A percentile compares a stretch with the other conserved stretches of the same genome.
These are phyloP conservation scores for Umbelopsis sp. DNA, from an alignment of 371 early-diverging fungal species.

Conservation along the genomic window DNA sequence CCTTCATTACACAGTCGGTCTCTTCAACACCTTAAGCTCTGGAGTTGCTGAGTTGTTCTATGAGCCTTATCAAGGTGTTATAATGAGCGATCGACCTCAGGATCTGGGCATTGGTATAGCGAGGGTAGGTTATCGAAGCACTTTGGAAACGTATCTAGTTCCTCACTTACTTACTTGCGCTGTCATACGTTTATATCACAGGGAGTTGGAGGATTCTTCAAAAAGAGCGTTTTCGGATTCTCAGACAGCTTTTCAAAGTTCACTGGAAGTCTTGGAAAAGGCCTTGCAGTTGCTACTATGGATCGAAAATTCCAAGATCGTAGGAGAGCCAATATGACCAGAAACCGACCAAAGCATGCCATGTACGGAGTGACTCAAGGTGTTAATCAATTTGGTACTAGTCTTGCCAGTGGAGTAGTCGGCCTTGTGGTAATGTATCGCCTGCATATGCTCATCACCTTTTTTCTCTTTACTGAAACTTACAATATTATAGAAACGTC, in stretches of 20 bases:
- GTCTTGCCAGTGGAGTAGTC: constrained; percentile 87
- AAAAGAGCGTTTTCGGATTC: constrained; percentile 96
- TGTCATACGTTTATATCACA: constrained; percentile 21
- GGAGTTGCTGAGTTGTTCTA: constrained; percentile 97
- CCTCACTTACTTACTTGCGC: not conserved
- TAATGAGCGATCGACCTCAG: constrained; percentile 94
- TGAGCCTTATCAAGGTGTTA: constrained; percentile 96
- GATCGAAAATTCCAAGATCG: constrained; percentile 91
- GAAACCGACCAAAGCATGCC: constrained; percentile 94
- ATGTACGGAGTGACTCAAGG: constrained; percentile 91
- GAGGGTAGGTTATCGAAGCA: constrained; percentile 49
- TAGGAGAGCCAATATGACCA: constrained; percentile 74
- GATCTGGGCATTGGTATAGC: constrained; percentile 95
- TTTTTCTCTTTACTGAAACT: too few relatives aligned
- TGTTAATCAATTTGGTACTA: constrained; percentile 82
- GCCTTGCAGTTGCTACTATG: constrained; percentile 93
- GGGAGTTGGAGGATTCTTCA: constrained; percentile 90
- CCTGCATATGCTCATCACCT: too few relatives aligned
- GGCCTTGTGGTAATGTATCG: constrained; percentile 63
- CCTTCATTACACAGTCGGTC: constrained; percentile 63
- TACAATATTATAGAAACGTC: constrained; percentile 66
- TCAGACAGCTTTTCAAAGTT: constrained; percentile 95
- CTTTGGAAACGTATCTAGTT: not conserved
- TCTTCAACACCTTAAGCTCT: constrained; percentile 93
- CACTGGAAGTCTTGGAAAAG: constrained; percentile 96